Evolutionary conservation across 331 rosid species (phyloP), one percentile per base, ranked within the genome.

Genomic region (Quercus lobata): DNA sequence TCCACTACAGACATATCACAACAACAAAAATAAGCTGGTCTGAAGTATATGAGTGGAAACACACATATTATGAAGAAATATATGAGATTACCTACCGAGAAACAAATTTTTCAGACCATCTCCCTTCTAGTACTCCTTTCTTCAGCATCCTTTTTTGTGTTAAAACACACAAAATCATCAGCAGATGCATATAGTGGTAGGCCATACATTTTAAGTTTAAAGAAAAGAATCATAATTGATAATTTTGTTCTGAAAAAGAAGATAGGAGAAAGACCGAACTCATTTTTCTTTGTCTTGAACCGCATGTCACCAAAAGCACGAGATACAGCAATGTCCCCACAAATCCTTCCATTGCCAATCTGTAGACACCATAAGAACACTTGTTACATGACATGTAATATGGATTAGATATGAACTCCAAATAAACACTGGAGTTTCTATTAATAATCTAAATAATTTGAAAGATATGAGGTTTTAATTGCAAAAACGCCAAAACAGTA

Each of bases 311-410:
- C 99, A 81, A 96, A 96, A 57, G 99, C 98, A 73, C 99, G 98
- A 81, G 99, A 92, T 53, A 96, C 92, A 46, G 99, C 93, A 82
- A 96, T 96, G 79, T 96, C 99, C 79, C 99, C 99, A 57, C 99
- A 96, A 68, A 96, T 91, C 84, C 99, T 90, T 72, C 99, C 98
- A 61, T 96, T 93, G 72, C 65, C 80, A 55, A 96, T 89, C 99
- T 96, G 70, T 79, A 80, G 79, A 73, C 79, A 81, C 61, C 80
- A 84, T 57, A 72, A 69, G 49, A 24, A 41, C 63, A 83, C 81
- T 76, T 73, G 69, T 57, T 57, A 88, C 65, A 60, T 68, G 68
- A 78, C 62, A 81, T 75, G 70, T 58, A 71, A 72, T 80, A 54
- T 69, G 66, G 34, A 34, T 74, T 69, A 37, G 18, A 57, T 21